Evolutionary conservation across 108 stramenopile species (phyloP).

Genomic region (Pseudonitzschia delicatissima): DNA sequence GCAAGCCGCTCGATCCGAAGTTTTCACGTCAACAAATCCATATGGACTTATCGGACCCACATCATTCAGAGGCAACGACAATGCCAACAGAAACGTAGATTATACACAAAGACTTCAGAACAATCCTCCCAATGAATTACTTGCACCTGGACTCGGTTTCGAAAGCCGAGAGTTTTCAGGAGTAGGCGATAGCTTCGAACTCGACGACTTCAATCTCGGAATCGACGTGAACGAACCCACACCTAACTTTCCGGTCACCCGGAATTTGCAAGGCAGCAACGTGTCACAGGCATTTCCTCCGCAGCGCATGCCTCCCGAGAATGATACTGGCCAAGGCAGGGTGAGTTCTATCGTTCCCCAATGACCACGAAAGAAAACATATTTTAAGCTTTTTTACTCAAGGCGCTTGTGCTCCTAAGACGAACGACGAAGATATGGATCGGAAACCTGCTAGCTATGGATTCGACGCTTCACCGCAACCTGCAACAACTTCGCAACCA

Average conservation of each 20-base stretch:
- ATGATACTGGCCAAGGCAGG: background rate
- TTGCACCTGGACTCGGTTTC: no score
- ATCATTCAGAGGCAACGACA: no score
- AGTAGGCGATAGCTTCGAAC: no score
- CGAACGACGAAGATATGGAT: slow-evolving; percentile 1
- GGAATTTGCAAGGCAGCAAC: background rate
- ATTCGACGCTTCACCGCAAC: background rate
- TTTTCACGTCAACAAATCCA: no score
- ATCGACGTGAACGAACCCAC: slow-evolving; percentile 1
- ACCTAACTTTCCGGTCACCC: background rate
- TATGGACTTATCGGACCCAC: no score
- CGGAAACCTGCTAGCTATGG: background rate
- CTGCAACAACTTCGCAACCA: no score
- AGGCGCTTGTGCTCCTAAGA: background rate
- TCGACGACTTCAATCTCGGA: no score
- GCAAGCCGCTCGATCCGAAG: no score
- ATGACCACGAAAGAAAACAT: background rate
- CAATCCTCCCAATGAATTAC: no score
- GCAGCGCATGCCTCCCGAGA: background rate
- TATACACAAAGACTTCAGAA: no score
- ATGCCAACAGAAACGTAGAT: no score
- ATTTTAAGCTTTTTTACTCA: background rate
- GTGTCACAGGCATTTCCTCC: background rate
- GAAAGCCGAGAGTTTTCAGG: no score
- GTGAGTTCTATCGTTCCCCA: slow-evolving; percentile 2